A percentile compares a stretch with the other conserved stretches of the same genome.
These are phyloP conservation scores for Noccaea caerulescens DNA, from an alignment of 345 rosid species.

Conservation along the genomic window DNA sequence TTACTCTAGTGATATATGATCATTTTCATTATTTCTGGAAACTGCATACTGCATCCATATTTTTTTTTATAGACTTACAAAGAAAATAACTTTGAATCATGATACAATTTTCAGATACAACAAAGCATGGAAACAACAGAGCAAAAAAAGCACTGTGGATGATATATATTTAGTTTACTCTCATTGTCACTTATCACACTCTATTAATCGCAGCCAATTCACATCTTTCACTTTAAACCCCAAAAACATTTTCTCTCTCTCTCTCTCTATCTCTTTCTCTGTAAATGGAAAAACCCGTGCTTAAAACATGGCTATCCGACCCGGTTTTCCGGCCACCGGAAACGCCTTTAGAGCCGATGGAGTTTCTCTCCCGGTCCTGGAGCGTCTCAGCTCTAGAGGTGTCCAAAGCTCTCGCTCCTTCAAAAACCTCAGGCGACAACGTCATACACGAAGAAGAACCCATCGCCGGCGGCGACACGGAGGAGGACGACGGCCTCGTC, in stretches of 20 bases:
- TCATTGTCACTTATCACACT: constrained; percentile 34
- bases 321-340: constrained; percentile 76
- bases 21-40: too few species aligned
- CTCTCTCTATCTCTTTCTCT: constrained; percentile 8
- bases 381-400: constrained; percentile 83
- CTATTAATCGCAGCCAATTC: constrained; percentile 30
- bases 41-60: too few species aligned
- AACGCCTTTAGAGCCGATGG: constrained; percentile 86
- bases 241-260: neutral
- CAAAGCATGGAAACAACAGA: neutral
- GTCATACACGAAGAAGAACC: constrained; percentile 56
- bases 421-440: constrained; percentile 40
- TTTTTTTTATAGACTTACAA: too few species aligned
- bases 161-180: constrained; percentile 6
- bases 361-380: constrained; percentile 95
- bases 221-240: constrained; percentile 20
- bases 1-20: too few species aligned
- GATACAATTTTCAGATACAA: too few species aligned
- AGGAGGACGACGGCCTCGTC: constrained; percentile 49
- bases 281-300: constrained; percentile 56
- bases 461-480: constrained; percentile 50
- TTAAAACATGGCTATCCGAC: constrained; percentile 61
- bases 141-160: neutral
- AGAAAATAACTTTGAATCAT: too few species aligned
- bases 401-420: constrained; percentile 61